Percentiles rank a stretch among this genome's conserved stretches.
phyloP scores from a whole-genome alignment of 192 early-diverging fungal genomes.

The Linderina pennispora region DNA sequence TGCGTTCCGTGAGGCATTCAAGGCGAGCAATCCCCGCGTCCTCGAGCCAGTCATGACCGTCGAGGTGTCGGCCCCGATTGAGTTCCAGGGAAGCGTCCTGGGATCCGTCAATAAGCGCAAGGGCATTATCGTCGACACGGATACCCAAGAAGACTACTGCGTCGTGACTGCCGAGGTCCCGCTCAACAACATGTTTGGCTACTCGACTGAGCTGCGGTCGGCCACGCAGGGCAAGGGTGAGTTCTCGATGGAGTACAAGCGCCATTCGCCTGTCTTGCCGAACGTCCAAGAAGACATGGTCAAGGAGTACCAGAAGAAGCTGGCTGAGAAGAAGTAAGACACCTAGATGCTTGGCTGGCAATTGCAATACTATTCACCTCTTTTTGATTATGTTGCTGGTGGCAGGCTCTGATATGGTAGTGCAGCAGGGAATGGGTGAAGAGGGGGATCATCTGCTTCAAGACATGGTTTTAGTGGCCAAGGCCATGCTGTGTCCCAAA shows the following conservation, averaged over 20 bases:
- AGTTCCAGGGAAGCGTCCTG: conserved; percentile 91
- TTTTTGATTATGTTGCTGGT: too few relatives aligned
- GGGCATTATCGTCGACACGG: conserved; percentile 90
- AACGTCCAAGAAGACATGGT: conserved; percentile 83
- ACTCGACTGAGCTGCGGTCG: conserved; percentile 90
- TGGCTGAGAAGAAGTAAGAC: conserved; percentile 36
- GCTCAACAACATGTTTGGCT: conserved; percentile 98
- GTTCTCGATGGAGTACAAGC: conserved; percentile 96
- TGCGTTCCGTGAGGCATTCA: conserved; percentile 89
- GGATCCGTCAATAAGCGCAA: conserved; percentile 95
- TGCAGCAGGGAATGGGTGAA: too few relatives aligned
- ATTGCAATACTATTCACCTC: background rate
- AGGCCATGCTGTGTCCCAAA: too few relatives aligned
- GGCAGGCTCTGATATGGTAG: too few relatives aligned
- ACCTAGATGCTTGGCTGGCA: background rate
- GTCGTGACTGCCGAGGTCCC: conserved; percentile 82
- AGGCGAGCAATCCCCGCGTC: conserved; percentile 72
- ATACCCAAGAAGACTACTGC: conserved; percentile 89
- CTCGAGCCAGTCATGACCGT: conserved; percentile 98
- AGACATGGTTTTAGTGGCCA: too few relatives aligned
- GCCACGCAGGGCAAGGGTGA: conserved; percentile 96
- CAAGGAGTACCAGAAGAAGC: conserved; percentile 78
- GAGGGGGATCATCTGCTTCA: too few relatives aligned
- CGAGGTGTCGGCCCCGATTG: conserved; percentile 77
- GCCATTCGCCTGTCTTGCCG: conserved; percentile 69